Evolutionary conservation across 2,329 filamentous ascomycete genomes (phyloP), one percentile per base, ranked within the genome.

Genomic region (Cryphonectria carpinicola): DNA sequence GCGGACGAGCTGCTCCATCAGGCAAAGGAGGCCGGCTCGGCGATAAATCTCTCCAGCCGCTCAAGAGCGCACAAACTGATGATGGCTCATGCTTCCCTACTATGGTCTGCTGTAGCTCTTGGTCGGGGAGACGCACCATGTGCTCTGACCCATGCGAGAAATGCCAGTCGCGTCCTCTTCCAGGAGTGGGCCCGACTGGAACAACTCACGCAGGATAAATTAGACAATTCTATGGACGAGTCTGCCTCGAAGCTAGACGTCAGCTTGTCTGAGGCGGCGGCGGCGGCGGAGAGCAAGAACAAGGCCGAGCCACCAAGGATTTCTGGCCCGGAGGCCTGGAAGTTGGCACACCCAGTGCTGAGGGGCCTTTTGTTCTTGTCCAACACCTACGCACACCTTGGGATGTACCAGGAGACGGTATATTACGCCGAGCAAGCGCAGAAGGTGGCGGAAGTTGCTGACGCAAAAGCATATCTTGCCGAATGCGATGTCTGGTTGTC

Each of bases 401-500:
- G 96, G 39, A 88, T 97, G 81, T 93, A 94, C 74, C 90, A 93
- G 72, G 95, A 98, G 79, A 95, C 95, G 1, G 82, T 95, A 0
- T 96, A 95, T 78, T 97, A 97, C 75, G 91, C 92, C 1, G 92
- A 98, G 75, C 92, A 96, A 76, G 94, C 94, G 0, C 85, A 92
- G 68, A 93, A 92, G 76, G 88, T 97, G 71, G 93, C 93, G 32
- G 85, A 87, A 71, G 88, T 87, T n/a, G 88, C 92, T 11, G 84
- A 87, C 64, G 90, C 92, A 0, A 84, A 87, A 49, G 84, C 90
- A 17, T 87, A 88, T 75, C 80, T 83, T 58, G 85, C 87, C 0
- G 84, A 88, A 73, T 85, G 86, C 10, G 83, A 85, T 4, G 82
- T 84, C 5, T 87, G 87, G 84, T 81, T 86, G 19, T 87, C 86